phyloP scores from a whole-genome alignment of 805 yeast species.

The Candida boleticola region DNA sequence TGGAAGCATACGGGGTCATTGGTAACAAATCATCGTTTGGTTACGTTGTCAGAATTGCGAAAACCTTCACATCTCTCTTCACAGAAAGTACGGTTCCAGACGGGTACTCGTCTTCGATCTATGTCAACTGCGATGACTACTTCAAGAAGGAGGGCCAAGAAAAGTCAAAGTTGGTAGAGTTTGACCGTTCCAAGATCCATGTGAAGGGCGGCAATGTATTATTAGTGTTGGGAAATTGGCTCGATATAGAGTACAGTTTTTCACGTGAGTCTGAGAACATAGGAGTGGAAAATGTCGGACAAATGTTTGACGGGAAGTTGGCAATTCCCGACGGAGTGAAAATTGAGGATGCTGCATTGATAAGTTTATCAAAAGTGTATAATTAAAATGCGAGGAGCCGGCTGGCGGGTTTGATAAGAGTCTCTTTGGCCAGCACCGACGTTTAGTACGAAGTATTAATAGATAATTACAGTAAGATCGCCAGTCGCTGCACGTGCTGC shows the following conservation, averaged over 20 bases:
- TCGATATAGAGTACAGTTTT: constrained; percentile 54
- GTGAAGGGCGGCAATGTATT: constrained; percentile 36
- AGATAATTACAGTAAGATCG: no score
- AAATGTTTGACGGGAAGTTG: constrained; percentile 67
- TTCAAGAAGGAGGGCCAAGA: constrained; percentile 33
- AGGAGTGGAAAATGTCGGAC: constrained; percentile 52
- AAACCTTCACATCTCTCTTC: constrained; percentile 59
- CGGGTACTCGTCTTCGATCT: constrained; percentile 70
- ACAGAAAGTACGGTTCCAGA: constrained; percentile 61
- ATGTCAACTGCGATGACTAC: constrained; percentile 67
- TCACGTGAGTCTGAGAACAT: constrained; percentile 45
- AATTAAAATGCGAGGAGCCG: no score
- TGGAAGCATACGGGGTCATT: constrained; percentile 62
- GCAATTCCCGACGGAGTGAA: constrained; percentile 54
- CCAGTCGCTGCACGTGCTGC: no score
- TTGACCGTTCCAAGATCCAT: constrained; percentile 12
- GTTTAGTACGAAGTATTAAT: no score
- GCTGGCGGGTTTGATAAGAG: no score
- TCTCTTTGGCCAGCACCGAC: no score
- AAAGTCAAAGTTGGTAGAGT: constrained; percentile 20
- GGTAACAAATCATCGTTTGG: constrained; percentile 68
- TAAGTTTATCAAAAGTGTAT: constrained; percentile 45
- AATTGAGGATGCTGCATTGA: constrained; percentile 69
- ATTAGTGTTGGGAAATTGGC: constrained; percentile 63
- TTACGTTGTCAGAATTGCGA: constrained; percentile 69